These are phyloP conservation scores for Mycena haematopus DNA, from an alignment of 768 basidiomycete species.

Conservation along the genomic window DNA sequence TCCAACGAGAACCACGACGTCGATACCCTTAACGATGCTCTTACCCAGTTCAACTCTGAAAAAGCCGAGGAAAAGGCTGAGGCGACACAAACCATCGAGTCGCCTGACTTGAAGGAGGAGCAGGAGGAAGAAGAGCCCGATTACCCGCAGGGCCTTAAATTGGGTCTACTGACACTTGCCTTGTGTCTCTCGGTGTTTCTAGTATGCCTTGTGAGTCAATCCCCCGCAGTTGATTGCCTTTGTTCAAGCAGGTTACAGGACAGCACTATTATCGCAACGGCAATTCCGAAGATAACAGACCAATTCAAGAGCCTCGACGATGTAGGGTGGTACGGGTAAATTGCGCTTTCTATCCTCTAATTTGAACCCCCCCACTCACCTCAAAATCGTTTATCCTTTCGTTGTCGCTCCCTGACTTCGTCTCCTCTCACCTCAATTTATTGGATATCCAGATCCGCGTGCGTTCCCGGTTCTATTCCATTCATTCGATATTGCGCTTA, in stretches of 20 bases:
- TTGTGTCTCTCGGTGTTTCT: conserved; percentile 24
- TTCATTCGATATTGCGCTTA: conserved; percentile 11
- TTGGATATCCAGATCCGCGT: conserved; percentile 8
- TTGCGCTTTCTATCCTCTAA: no score
- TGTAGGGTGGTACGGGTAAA: conserved; percentile 26
- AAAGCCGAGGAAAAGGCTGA: not conserved
- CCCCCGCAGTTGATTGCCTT: not conserved
- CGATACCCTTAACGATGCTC: conserved; percentile 3
- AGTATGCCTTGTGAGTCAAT: conserved; percentile 21
- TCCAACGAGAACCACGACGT: not conserved
- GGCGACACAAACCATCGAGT: no score
- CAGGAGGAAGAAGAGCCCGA: not conserved
- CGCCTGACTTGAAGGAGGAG: not conserved
- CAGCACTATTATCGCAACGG: conserved; percentile 29
- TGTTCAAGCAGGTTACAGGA: not conserved
- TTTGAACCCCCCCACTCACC: no score
- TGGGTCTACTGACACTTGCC: conserved; percentile 10
- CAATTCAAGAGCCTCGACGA: conserved; percentile 37
- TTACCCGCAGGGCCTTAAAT: conserved; percentile 3
- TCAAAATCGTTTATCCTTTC: no score
- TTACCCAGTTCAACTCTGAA: not conserved
- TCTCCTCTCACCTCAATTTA: no score
- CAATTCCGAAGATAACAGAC: conserved; percentile 38
- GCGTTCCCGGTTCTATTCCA: conserved; percentile 33
- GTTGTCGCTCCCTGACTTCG: no score